Evolutionary conservation across 2,329 filamentous ascomycete genomes (phyloP), one percentile per base, ranked within the genome.

Genomic region (Xylaria sp.): DNA sequence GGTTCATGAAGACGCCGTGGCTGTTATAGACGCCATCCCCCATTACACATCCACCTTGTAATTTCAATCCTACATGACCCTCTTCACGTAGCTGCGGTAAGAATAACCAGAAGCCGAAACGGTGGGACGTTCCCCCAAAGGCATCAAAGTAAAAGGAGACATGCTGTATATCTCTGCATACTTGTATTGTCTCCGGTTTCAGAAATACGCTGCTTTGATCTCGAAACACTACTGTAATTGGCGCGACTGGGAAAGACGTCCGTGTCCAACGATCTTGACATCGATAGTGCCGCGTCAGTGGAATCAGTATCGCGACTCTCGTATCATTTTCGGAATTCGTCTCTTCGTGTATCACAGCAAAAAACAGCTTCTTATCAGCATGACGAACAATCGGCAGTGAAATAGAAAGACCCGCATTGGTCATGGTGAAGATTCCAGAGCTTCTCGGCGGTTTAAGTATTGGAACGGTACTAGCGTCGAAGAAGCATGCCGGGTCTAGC

Each of bases 141-240:
- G 64, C 23, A 31, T 62, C 64, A 4, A 57, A 67, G 36, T 62
- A 67, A 9, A 67, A 67, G 13, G 64, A 33, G 10, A 33, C 33
- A 25, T 62, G 52, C n/a, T 67, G 64, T 46, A 46, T 36, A 36
- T 67, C 64, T 52, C 64, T 57, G 25, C 64, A 67, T 15, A 67
- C 46, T 15, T 67, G 58, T 67, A 67, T 58, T 46, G 58, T 63
- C 54, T 62, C 43, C 13, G 31, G 6, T 5, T 13, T 36, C 20
- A 36, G 51, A 13, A 4, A n/a, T 33, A 20, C 0, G 31, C 12
- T 9, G 9, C n/a, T 52, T 58, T n/a, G 41, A n/a, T 49, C 41
- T 23, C 13, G 52, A n/a, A 63, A 63, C 25, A 54, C 58, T 12
- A 31, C 59, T 10, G 64, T 67, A 9, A 67, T n/a, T 15, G 59